Conservation (phyloP, 495 filamentous ascomycete genomes). For the Neurospora sp. region DNA sequence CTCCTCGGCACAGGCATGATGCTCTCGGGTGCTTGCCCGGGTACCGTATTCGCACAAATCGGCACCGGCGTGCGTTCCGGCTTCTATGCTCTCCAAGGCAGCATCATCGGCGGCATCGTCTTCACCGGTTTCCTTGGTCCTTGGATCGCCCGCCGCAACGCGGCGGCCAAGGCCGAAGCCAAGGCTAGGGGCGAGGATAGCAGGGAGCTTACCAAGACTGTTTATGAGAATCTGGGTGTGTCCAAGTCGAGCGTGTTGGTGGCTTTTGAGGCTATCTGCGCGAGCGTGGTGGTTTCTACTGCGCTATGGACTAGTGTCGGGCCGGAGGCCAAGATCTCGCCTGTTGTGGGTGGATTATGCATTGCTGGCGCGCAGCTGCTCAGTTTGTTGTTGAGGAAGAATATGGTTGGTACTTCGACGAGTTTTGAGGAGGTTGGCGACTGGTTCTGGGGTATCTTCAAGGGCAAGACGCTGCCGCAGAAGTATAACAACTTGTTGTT, state of each 20-base stretch:
- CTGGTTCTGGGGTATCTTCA: slow-evolving; percentile 29
- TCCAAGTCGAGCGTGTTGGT: slow-evolving; percentile 11
- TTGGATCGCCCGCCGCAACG: slow-evolving; percentile 1
- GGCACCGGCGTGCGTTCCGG: slow-evolving; percentile 37
- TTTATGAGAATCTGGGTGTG: slow-evolving; percentile 26
- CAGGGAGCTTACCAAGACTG: slow-evolving; percentile 10
- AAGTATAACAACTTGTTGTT: slow-evolving; percentile 32
- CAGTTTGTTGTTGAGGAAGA: slow-evolving; percentile 29
- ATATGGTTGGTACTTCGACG: slow-evolving; percentile 41
- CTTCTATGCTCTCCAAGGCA: slow-evolving; percentile 31
- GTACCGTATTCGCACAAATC: slow-evolving; percentile 44
- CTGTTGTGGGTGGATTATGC: slow-evolving; percentile 35
- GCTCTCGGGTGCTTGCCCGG: slow-evolving; percentile 46
- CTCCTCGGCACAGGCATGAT: slow-evolving; percentile 46
- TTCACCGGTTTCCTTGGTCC: slow-evolving; percentile 24
- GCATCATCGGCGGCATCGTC: slow-evolving; percentile 32
- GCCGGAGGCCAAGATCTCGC: slow-evolving; percentile 24
- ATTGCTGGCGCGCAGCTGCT: slow-evolving; percentile 39
- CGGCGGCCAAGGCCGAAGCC: background rate
- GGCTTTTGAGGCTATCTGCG: slow-evolving; percentile 21
- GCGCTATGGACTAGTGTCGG: slow-evolving; percentile 13
- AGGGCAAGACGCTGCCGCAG: slow-evolving; percentile 8
- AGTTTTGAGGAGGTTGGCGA: slow-evolving; percentile 43
- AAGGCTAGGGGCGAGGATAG: background rate
- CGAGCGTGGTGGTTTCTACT: slow-evolving; percentile 18